Evolutionary conservation across 768 basidiomycete genomes (phyloP), one percentile per base, ranked within the genome.

Genomic region (Serpula lacrymans): DNA sequence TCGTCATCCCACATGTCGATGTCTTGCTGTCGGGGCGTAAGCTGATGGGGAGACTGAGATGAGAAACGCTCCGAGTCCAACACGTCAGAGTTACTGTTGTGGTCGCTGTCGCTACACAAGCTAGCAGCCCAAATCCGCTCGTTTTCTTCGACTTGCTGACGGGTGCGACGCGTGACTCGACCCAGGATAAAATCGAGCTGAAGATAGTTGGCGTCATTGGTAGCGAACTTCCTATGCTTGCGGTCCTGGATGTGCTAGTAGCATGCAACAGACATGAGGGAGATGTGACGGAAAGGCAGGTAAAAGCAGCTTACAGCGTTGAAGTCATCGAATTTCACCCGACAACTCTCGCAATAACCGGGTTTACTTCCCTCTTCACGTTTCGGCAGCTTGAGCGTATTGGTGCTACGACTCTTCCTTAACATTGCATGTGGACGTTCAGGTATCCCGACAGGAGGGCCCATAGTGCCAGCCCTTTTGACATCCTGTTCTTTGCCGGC

Each of bases 301-400:
- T 3, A 37, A 39, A 17, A 43, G 20, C 18, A 27, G 71, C 82
- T 55, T 52, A 96, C 95, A 50, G 69, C 63, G 46, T 78, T 77
- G 53, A 98, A 95, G 62, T 95, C 85, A 0, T 85, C 82, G 55
- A 94, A 99, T 61, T 91, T 91, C 41, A 74, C 55, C 27, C 95
- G 78, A 62, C 96, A 99, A 58, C 92, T 94, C 63, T 99, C 96
- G 61, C 96, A 99, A 63, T 97, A 98, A 4, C 96, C 96, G 4
- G 94, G 86, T 54, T 96, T 97, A 47, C 75, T 80, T 13, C 81
- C 82, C 65, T 95, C 91, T 43, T 92, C 88, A 27, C 88, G 80
- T 55, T 78, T 82, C 6, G 86, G 81, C 41, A 87, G 67, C 53
- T 75, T 72, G 34, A 90, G 63, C 2, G 84, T 87, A 55, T 87